Percentiles rank a stretch among this genome's conserved stretches.
phyloP scores from a whole-genome alignment of 805 yeast genomes.

The Yamadazyma paraphyllophila region DNA sequence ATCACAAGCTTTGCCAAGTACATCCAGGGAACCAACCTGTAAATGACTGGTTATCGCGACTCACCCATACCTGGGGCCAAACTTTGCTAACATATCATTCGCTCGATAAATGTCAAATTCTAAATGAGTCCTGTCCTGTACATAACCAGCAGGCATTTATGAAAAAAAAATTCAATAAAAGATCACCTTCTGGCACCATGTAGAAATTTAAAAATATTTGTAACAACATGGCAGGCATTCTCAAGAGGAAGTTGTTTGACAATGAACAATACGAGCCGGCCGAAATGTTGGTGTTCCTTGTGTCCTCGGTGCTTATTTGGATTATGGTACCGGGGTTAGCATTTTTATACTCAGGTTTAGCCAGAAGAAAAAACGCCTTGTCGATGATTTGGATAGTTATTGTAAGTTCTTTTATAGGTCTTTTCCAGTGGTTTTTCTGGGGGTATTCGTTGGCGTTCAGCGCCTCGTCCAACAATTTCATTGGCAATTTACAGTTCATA shows the following conservation, averaged over 20 bases:
- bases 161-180: constrained; percentile 1
- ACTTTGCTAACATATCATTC: constrained; percentile 5
- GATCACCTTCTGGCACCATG: background rate
- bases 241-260: constrained; percentile 33
- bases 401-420: constrained; percentile 68
- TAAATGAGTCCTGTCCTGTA: background rate
- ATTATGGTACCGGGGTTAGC: constrained; percentile 96
- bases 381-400: constrained; percentile 81
- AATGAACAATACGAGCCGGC: constrained; percentile 30
- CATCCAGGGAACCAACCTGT: background rate
- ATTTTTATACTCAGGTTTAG: constrained; percentile 86
- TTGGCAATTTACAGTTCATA: constrained; percentile 81
- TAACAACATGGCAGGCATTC: background rate
- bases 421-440: constrained; percentile 97
- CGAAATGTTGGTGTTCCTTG: constrained; percentile 42
- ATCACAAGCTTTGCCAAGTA: background rate
- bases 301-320: constrained; percentile 71
- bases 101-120: constrained; percentile 5
- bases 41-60: background rate
- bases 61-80: background rate
- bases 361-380: constrained; percentile 85
- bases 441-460: constrained; percentile 94
- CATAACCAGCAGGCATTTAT: constrained; percentile 1
- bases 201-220: background rate
- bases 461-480: constrained; percentile 75